Evolutionary conservation across 2,329 filamentous ascomycete genomes (phyloP), one percentile per base, ranked within the genome.

Genomic region (Venturia pyrina): DNA sequence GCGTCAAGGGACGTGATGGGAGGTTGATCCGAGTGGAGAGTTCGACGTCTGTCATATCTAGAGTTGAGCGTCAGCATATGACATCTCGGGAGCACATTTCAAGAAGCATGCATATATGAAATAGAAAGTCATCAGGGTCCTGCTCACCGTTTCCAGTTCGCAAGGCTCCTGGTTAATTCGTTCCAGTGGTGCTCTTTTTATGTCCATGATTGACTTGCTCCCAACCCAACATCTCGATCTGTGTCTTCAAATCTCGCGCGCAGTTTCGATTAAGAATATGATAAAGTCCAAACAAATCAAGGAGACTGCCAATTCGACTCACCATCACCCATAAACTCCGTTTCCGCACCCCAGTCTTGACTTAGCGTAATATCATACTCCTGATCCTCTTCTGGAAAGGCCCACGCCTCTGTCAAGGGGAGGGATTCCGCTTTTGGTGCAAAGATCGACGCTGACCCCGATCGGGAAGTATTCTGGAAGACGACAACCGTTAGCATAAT

Each of bases 1-100:
- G 65, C 17, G 65, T 66, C 37, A 66, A 46, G 34, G 65, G 61
- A 32, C 65, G 43, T 15, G 59, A 62, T n/a, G 61, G 65, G 13
- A 63, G 19, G 34, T 21, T 57, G 66, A 62, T 43, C 21, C 37
- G 46, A 15, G 28, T 37, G 53, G 53, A 59, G 6, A 59, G 17
- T 59, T 59, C 28, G 8, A 59, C 53, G 53, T 59, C 53, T 19
- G 53, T 37, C 10, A 37, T 59, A 8, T 37, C 53, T 59, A 37
- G 15, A 17, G 24, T n/a, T n/a, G 5, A 19, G 15, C 4, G 37
- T 59, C 17, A 62, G 60, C 40, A 13, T 32, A 19, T 44, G 40
- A 62, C 2, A 44, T 19, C 15, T n/a, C 11, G 13, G 10, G 21
- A 61, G 17, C 34, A 43, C 32, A n/a, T n/a, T 61, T n/a, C 13